Evolutionary conservation across 2,329 filamentous ascomycete species (phyloP), one percentile per base, ranked within the genome.

Genomic region (Gaeumannomyces sp.): DNA sequence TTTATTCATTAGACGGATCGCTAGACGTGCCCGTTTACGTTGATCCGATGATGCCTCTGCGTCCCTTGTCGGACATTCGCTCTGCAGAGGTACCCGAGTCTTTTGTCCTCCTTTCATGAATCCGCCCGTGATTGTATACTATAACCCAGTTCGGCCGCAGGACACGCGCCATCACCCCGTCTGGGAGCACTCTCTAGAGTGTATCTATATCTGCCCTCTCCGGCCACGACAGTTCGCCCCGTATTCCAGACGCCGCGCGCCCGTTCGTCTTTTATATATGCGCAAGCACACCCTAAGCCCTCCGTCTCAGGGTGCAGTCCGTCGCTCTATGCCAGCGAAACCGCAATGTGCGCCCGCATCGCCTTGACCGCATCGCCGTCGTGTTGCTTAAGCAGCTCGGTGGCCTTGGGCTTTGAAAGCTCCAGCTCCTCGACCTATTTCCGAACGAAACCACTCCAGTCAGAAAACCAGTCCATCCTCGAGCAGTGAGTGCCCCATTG

Each of bases 301-400:
- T 53, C n/a, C 22, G 45, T 53, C 45, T 14, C 33, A 35, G 10
- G 13, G 8, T 8, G 13, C 7, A n/a, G 45, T n/a, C 45, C 45
- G 45, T 53, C 45, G 4, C 63, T 62, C 45, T 53, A 53, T 53
- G 45, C 45, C 8, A 10, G 19, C 6, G 45, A n/a, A 16, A 64
- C 66, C 13, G 68, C 29, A 22, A 81, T 72, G 64, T 76, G 92
- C 0, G 86, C 85, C 66, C 77, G 82, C 80, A 94, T 83, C 1
- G 90, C 90, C 74, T 85, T 82, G 56, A 88, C 81, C 1, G 84
- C 84, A 72, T 92, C 83, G 3, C 90, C 91, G 62, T 92, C 89
- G 71, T 93, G 81, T 6, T 83, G 80, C 74, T 87, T 89, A 6
- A 95, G 80, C 62, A 94, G 75, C 67, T 94, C 91, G 1, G 88